A percentile compares a stretch with the other conserved stretches of the same genome.
These are phyloP conservation scores for Chrysosporium keratinophilum DNA, from an alignment of 2,329 filamentous ascomycete genomes.

Conservation along the genomic window DNA sequence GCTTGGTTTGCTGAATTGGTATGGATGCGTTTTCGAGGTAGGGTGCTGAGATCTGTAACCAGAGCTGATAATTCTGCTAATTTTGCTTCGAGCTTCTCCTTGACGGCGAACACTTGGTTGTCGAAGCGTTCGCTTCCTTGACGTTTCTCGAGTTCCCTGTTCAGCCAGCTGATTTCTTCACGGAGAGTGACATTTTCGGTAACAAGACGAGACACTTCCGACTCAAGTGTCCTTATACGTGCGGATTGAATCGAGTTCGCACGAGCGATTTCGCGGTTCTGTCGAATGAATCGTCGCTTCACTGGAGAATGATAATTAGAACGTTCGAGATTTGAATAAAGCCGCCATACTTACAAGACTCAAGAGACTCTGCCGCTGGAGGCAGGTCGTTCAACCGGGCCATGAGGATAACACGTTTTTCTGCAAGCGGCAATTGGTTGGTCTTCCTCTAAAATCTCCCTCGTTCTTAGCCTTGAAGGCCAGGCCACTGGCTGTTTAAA, in stretches of 20 bases:
- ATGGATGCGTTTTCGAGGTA: conserved; percentile 22
- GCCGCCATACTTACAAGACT: conserved; percentile 33
- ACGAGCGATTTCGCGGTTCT: conserved; percentile 56
- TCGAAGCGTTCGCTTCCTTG: conserved; percentile 36
- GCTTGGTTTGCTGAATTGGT: not conserved
- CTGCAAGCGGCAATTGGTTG: not conserved
- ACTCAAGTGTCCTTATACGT: conserved; percentile 53
- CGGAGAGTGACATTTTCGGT: conserved; percentile 51
- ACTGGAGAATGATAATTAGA: conserved; percentile 32
- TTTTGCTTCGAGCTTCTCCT: conserved; percentile 46
- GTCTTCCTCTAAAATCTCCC: not conserved
- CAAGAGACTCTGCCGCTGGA: conserved; percentile 37
- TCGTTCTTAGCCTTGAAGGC: too few species aligned
- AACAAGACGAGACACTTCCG: conserved; percentile 50
- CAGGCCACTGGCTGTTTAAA: too few species aligned
- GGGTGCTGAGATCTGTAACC: conserved; percentile 44
- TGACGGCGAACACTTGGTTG: conserved; percentile 43
- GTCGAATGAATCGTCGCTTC: conserved; percentile 53
- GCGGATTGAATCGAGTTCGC: conserved; percentile 55
- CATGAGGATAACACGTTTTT: conserved; percentile 25
- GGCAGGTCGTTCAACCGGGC: conserved; percentile 42
- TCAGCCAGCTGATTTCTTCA: conserved; percentile 49
- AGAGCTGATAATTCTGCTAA: conserved; percentile 46
- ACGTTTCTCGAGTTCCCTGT: conserved; percentile 43
- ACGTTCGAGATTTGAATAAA: not conserved